Conservation (phyloP, 352 stramenopile species). For the Globisporangium echinulatum region DNA sequence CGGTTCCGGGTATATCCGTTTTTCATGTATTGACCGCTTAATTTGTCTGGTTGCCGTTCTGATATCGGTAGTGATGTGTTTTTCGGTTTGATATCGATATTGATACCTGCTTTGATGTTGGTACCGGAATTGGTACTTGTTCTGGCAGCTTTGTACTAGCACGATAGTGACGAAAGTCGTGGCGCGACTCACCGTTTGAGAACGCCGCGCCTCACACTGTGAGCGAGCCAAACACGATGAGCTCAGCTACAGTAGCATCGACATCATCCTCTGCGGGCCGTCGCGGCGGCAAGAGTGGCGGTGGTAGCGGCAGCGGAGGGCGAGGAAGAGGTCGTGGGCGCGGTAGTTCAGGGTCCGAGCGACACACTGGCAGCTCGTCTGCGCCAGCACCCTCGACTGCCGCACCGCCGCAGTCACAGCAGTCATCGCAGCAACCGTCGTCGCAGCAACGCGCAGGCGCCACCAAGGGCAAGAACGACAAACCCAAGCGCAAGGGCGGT, state of each 20-base stretch:
- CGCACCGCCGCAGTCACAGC: background rate
- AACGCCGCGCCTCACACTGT: no score
- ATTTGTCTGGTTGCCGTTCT: no score
- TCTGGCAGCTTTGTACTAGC: no score
- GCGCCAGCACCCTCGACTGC: background rate
- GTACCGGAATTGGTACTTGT: no score
- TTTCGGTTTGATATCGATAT: no score
- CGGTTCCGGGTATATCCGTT: no score
- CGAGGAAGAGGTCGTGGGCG: constrained; percentile 7
- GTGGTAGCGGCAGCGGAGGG: constrained; percentile 3
- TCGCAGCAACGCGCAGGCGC: background rate
- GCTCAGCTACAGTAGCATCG: background rate
- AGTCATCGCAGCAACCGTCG: background rate
- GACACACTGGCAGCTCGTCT: background rate
- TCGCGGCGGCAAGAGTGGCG: constrained; percentile 1
- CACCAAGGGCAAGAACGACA: constrained; percentile 11
- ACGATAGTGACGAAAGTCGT: background rate
- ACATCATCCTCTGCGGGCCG: background rate
- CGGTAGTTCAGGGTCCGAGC: background rate
- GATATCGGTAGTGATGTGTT: no score
- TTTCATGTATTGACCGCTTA: no score
- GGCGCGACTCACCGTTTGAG: background rate
- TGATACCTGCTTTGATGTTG: no score
- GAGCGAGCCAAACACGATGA: background rate
- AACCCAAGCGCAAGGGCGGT: constrained; percentile 20